Conservation (phyloP, 2,329 filamentous ascomycete species). For the Fusarium humuli region DNA sequence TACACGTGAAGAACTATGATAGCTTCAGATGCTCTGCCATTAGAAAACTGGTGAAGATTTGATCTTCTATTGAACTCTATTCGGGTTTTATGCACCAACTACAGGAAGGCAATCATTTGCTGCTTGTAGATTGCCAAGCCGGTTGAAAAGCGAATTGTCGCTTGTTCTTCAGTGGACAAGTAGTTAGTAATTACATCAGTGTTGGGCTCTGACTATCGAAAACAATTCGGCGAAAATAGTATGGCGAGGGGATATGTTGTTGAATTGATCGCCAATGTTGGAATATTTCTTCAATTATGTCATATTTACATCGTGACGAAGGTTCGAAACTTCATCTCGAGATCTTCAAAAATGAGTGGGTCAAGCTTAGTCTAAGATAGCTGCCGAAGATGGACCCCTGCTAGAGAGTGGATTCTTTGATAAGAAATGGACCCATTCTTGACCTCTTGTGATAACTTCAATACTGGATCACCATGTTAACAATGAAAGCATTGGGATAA, state of each 20-base stretch:
- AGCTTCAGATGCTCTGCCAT: not conserved
- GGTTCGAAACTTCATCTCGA: conserved; percentile 11
- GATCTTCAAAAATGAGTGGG: conserved; percentile 29
- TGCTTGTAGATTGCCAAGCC: not conserved
- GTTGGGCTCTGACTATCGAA: not conserved
- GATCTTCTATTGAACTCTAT: not conserved
- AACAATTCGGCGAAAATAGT: not conserved
- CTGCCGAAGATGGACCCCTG: conserved; percentile 32
- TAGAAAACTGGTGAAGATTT: not conserved
- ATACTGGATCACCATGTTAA: too few species aligned
- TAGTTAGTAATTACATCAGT: too few species aligned
- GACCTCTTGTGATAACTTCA: conserved; percentile 4
- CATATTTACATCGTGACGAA: conserved; percentile 7
- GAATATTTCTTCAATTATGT: not conserved
- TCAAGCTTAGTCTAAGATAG: conserved; percentile 7
- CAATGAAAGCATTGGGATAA: not conserved
- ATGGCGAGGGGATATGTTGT: too few species aligned
- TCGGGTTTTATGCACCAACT: not conserved
- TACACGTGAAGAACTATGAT: not conserved
- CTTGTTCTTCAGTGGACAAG: not conserved
- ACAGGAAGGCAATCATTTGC: not conserved
- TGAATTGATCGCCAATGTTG: not conserved
- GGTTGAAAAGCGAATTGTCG: not conserved
- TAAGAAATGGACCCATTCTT: conserved; percentile 24
- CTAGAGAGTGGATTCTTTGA: conserved; percentile 29